Percentiles rank a stretch among this genome's conserved stretches.
Conservation (phyloP, 805 yeast species). For the Metschnikowia amazonensis region DNA sequence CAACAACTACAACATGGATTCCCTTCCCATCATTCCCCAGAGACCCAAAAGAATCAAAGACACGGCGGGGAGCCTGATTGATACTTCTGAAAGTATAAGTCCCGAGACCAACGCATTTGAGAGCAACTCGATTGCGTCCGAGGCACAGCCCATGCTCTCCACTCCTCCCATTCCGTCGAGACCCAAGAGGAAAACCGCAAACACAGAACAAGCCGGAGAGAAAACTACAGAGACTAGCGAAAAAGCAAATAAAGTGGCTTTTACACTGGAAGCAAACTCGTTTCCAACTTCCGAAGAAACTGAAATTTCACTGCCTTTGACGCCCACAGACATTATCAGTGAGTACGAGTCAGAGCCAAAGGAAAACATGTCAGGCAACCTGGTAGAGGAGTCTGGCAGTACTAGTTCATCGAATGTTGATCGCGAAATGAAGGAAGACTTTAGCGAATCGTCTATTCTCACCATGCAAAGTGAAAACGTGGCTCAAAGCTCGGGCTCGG, state of each 20-base stretch:
- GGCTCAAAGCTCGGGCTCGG: background rate
- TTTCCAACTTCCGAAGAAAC: background rate
- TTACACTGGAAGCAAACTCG: background rate
- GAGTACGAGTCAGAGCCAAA: background rate
- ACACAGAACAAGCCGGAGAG: background rate
- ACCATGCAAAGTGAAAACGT: background rate
- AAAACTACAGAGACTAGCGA: background rate
- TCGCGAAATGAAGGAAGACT: background rate
- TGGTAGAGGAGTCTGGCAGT: background rate
- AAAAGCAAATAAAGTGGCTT: background rate
- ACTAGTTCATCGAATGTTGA: background rate
- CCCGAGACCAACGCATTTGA: background rate
- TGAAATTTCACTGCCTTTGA: background rate
- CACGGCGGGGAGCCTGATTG: background rate
- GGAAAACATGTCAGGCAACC: background rate
- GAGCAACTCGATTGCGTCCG: background rate
- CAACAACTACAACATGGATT: background rate
- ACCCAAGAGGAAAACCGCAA: background rate
- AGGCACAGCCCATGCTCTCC: background rate
- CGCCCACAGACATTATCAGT: constrained; percentile 2
- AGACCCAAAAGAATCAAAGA: constrained; percentile 3
- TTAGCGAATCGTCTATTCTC: background rate
- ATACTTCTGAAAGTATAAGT: too few relatives aligned
- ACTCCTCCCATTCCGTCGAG: constrained; percentile 3
- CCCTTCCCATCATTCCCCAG: constrained; percentile 1